Conservation (phyloP, 139 green algal species). For the Picochlorum sp. region DNA sequence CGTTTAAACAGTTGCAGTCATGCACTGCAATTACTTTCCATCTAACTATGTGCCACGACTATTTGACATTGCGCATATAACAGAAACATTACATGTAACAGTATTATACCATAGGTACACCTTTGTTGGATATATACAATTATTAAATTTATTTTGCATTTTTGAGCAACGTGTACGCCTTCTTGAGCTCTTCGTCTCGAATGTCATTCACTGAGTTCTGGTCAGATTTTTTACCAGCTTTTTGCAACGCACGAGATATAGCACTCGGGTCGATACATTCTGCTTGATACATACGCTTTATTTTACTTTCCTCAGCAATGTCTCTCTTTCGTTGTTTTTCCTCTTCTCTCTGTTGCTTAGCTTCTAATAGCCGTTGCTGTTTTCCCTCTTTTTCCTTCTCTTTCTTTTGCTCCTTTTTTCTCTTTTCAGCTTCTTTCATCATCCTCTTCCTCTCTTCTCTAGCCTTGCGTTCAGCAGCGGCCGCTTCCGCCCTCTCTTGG, state of each 20-base stretch:
- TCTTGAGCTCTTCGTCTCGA: neutral
- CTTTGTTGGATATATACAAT: too few species aligned
- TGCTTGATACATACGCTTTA: neutral
- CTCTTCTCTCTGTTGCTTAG: neutral
- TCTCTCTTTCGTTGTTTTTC: neutral
- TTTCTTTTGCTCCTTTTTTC: slow-evolving; percentile 9
- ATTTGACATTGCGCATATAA: too few species aligned
- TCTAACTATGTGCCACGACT: too few species aligned
- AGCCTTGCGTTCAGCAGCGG: slow-evolving; percentile 3
- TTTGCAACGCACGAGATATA: neutral
- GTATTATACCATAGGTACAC: too few species aligned
- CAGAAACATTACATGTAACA: too few species aligned
- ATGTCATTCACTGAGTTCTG: neutral
- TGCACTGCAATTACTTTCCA: too few species aligned
- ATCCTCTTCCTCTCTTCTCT: slow-evolving; percentile 2
- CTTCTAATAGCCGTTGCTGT: neutral
- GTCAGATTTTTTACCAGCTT: neutral
- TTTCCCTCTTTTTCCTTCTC: slow-evolving; percentile 1
- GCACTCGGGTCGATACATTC: neutral
- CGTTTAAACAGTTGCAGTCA: too few species aligned
- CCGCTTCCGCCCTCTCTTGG: neutral
- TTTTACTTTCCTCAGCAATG: neutral
- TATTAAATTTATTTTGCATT: too few species aligned
- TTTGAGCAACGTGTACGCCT: too few species aligned
- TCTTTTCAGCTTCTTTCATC: slow-evolving; percentile 7